Base-by-base conservation (phyloP, 768 basidiomycete genomes). In the Termitomyces sp. region DNA sequence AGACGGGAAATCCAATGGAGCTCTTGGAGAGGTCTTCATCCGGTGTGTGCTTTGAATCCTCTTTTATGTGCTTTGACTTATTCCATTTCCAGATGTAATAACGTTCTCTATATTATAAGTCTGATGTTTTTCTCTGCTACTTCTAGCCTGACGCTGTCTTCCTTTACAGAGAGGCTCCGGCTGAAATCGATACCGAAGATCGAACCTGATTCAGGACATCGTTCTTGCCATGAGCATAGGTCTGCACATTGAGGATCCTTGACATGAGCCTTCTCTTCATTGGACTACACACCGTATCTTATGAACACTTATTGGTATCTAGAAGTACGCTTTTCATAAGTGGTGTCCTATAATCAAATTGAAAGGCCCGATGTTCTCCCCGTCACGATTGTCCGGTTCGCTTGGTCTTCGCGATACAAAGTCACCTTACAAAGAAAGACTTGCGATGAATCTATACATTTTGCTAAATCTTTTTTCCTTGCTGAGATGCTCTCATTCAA, bases 11-110 rank as follows among this genome's bases (percentile, higher is more conserved):
- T 95, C 93, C 8, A 97, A 92, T 61, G 97, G 97, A 36, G 88
- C 95, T 1, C 78, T 99, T n/a, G 97, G 97, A 64, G 97, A 99
- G 75, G 95, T 99, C 46, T 98, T 98, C 76, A 97, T 99, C 71
- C 85, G 97, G 94, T 93, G 68, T 61, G 89, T 70, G 30, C 16
- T 36, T 44, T 41, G 42, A 20, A 24, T 44, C 36, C 12, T 51
- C 20, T 16, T 37, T 50, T 47, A 13, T 30, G 30, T 61, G 39
- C 30, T 55, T 13, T 55, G 45, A 44, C 58, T 68, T 52, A 69
- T 65, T 46, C 55, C 37, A 48, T 20, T 33, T 62, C 27, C 60
- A 93, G 92, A 65, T 94, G 92, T 79, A 97, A 97, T 79, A 97
- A 97, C 67, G 95, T 97, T 24, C 81, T 97, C 58, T 97, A 96